Percentiles rank a stretch among this genome's conserved stretches.
These are phyloP conservation scores for Pyrus communis DNA, from an alignment of 306 rosid genomes.

Conservation along the genomic window DNA sequence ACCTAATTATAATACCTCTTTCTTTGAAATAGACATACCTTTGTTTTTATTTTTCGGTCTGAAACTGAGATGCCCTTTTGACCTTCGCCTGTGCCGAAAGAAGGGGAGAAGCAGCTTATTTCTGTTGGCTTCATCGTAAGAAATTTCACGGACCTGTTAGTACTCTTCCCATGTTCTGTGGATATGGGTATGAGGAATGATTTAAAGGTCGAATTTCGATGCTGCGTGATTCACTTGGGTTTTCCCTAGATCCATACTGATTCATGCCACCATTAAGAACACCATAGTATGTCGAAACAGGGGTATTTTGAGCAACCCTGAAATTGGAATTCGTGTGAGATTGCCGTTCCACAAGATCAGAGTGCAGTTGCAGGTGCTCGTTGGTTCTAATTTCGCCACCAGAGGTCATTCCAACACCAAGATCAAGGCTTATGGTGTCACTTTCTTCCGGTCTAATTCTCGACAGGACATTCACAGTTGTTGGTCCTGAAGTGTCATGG, in stretches of 20 bases:
- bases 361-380: slow-evolving; percentile 38
- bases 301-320: slow-evolving; percentile 43
- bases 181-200: slow-evolving; percentile 62
- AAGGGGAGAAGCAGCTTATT: slow-evolving; percentile 23
- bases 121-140: neutral
- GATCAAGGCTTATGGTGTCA: slow-evolving; percentile 85
- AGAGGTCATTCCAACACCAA: slow-evolving; percentile 73
- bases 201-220: slow-evolving; percentile 42
- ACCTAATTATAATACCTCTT: slow-evolving; percentile 21
- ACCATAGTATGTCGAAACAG: slow-evolving; percentile 47
- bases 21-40: slow-evolving; percentile 32
- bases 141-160: slow-evolving; percentile 75
- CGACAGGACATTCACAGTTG: slow-evolving; percentile 25
- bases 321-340: slow-evolving; percentile 43
- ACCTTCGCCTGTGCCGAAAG: slow-evolving; percentile 25
- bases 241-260: slow-evolving; percentile 68
- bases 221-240: slow-evolving; percentile 30
- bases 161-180: slow-evolving; percentile 72
- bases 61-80: slow-evolving; percentile 24
- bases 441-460: slow-evolving; percentile 63
- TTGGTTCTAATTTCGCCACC: slow-evolving; percentile 49
- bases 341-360: slow-evolving; percentile 45
- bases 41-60: slow-evolving; percentile 10
- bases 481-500: slow-evolving; percentile 66
- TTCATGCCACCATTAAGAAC: slow-evolving; percentile 47